phyloP scores from a whole-genome alignment of 2,329 filamentous ascomycete genomes.

The Trichophyton mentagrophytes region DNA sequence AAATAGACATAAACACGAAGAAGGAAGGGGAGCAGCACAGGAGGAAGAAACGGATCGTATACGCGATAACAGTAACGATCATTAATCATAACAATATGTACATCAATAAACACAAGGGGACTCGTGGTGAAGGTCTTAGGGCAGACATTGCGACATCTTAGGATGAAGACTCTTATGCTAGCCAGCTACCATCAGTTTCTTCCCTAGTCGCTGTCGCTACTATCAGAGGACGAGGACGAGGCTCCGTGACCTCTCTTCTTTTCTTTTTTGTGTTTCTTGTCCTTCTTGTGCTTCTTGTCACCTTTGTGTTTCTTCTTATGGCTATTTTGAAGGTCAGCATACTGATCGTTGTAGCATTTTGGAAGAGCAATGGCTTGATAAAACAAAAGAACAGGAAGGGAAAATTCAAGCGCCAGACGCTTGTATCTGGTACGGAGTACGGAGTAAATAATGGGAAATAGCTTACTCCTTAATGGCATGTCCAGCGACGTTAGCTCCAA shows the following conservation, averaged over 20 bases:
- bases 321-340: slow-evolving; percentile 7
- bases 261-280: slow-evolving; percentile 13
- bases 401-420: background rate
- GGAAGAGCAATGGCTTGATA: background rate
- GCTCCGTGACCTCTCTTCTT: background rate
- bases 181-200: background rate
- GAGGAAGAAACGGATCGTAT: background rate
- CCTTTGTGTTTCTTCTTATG: slow-evolving; percentile 19
- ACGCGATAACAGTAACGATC: background rate
- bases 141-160: background rate
- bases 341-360: background rate
- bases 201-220: slow-evolving; percentile 13
- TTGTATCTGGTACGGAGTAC: too few species aligned
- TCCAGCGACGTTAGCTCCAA: slow-evolving; percentile 21
- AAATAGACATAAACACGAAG: background rate
- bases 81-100: slow-evolving; percentile 4
- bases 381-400: background rate
- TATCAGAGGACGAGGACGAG: slow-evolving; percentile 2
- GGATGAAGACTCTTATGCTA: background rate
- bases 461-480: slow-evolving; percentile 20
- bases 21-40: background rate
- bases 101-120: background rate
- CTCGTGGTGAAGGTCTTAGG: background rate
- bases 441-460: background rate
- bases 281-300: slow-evolving; percentile 17